phyloP scores from a whole-genome alignment of 306 rosid species.

The Dalbergia cultrata region DNA sequence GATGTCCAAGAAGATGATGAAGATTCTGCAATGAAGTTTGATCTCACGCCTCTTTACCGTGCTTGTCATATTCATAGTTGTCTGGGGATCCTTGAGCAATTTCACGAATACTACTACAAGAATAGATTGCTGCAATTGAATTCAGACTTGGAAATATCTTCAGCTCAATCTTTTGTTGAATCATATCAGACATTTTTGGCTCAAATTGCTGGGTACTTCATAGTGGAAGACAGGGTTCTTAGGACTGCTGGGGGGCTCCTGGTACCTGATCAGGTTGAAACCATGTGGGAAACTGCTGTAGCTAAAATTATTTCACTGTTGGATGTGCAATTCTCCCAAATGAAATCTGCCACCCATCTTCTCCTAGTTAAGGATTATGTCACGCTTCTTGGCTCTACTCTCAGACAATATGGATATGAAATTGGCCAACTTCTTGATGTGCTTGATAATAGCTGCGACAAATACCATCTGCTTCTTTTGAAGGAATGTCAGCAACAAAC shows the following conservation, averaged over 20 bases:
- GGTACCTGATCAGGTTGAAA: conserved; percentile 74
- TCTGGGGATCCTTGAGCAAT: conserved; percentile 81
- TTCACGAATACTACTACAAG: conserved; percentile 82
- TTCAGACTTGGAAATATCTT: conserved; percentile 86
- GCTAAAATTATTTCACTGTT: conserved; percentile 71
- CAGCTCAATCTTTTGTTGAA: conserved; percentile 80
- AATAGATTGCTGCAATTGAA: conserved; percentile 89
- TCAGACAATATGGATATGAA: conserved; percentile 84
- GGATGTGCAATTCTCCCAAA: conserved; percentile 75
- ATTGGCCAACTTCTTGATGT: conserved; percentile 75
- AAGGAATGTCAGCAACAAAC: conserved; percentile 71
- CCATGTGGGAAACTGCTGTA: conserved; percentile 88
- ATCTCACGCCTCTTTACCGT: conserved; percentile 89
- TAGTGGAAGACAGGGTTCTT: conserved; percentile 88
- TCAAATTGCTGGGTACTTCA: conserved; percentile 91
- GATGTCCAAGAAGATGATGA: conserved; percentile 79
- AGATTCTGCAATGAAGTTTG: conserved; percentile 75
- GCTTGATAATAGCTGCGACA: conserved; percentile 66
- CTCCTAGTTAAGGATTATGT: conserved; percentile 95
- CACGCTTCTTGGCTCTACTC: conserved; percentile 80
- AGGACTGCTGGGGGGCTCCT: conserved; percentile 81
- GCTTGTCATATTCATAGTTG: conserved; percentile 92
- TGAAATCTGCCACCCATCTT: conserved; percentile 82
- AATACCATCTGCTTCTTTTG: conserved; percentile 81
- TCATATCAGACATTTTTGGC: conserved; percentile 82